Evolutionary conservation across 2,329 filamentous ascomycete genomes (phyloP).

Genomic region (Hymenoscyphus occultus): DNA sequence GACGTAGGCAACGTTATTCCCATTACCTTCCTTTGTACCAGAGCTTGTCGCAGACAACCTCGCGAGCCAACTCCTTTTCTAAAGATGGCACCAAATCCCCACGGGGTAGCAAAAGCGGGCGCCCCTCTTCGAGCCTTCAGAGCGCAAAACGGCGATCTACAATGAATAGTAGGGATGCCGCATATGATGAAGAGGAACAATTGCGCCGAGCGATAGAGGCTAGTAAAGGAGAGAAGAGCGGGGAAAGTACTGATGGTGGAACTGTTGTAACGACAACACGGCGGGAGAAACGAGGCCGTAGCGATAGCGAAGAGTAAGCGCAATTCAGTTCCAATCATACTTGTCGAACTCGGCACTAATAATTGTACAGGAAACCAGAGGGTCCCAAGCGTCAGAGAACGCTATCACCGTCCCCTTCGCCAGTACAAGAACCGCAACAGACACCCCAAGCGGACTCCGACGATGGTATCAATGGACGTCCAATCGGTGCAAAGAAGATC

Average conservation of each 20-base stretch:
- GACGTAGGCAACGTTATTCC: slow-evolving; percentile 60
- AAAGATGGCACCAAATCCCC: slow-evolving; percentile 59
- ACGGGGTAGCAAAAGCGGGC: slow-evolving; percentile 55
- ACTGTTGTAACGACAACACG: slow-evolving; percentile 43
- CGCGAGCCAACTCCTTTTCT: slow-evolving; percentile 61
- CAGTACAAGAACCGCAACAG: slow-evolving; percentile 48
- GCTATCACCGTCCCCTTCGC: slow-evolving; percentile 68
- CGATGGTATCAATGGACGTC: slow-evolving; percentile 57
- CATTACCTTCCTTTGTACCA: slow-evolving; percentile 61
- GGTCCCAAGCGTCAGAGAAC: slow-evolving; percentile 81
- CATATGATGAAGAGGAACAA: slow-evolving; percentile 92
- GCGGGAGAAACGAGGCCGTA: slow-evolving; percentile 78
- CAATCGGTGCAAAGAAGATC: slow-evolving; percentile 56
- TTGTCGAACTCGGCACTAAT: slow-evolving; percentile 21
- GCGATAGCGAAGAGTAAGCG: slow-evolving; percentile 89
- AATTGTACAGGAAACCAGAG: slow-evolving; percentile 59
- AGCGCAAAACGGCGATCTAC: slow-evolving; percentile 78
- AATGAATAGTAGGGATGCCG: slow-evolving; percentile 94
- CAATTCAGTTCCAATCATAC: not conserved
- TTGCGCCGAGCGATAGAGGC: slow-evolving; percentile 88
- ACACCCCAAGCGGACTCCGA: slow-evolving; percentile 65
- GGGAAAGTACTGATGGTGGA: slow-evolving; percentile 45
- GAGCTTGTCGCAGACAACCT: slow-evolving; percentile 50
- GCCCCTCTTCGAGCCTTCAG: slow-evolving; percentile 42
- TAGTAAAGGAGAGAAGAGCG: slow-evolving; percentile 71